Evolutionary conservation across 2,329 filamentous ascomycete species (phyloP).

Genomic region (Fusarium sp.): DNA sequence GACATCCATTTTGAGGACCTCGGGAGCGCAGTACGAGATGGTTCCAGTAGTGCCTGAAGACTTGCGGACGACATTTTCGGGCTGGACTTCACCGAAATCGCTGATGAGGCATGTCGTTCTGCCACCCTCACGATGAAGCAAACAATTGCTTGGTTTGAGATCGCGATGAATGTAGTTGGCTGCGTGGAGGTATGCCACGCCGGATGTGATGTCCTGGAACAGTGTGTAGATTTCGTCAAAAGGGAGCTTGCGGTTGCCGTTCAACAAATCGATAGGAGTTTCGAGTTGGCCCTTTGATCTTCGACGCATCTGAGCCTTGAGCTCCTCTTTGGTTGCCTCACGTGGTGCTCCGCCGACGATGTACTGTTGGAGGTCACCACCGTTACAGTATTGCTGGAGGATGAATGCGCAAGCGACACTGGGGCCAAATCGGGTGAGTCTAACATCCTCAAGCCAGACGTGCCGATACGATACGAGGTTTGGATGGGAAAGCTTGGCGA

Average conservation of each 20-base stretch:
- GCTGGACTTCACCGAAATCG: constrained; percentile 97
- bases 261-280: constrained; percentile 59
- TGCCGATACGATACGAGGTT: constrained; percentile 97
- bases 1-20: constrained; percentile 78
- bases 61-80: constrained; percentile 80
- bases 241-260: constrained; percentile 57
- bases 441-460: constrained; percentile 93
- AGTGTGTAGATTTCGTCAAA: constrained; percentile 97
- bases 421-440: constrained; percentile 86
- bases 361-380: constrained; percentile 88
- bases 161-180: constrained; percentile 97
- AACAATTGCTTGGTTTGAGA: constrained; percentile 94
- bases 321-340: constrained; percentile 78
- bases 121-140: constrained; percentile 79
- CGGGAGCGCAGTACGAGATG: constrained; percentile 96
- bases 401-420: constrained; percentile 96
- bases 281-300: constrained; percentile 82
- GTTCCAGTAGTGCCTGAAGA: constrained; percentile 95
- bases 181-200: constrained; percentile 86
- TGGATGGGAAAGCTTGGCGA: constrained; percentile 90
- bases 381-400: constrained; percentile 96
- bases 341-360: constrained; percentile 75
- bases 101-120: constrained; percentile 87
- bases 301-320: constrained; percentile 87
- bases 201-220: constrained; percentile 94